Evolutionary conservation across 179 eudicot genomes (phyloP).

Genomic region (Heliamphora pulchella): DNA sequence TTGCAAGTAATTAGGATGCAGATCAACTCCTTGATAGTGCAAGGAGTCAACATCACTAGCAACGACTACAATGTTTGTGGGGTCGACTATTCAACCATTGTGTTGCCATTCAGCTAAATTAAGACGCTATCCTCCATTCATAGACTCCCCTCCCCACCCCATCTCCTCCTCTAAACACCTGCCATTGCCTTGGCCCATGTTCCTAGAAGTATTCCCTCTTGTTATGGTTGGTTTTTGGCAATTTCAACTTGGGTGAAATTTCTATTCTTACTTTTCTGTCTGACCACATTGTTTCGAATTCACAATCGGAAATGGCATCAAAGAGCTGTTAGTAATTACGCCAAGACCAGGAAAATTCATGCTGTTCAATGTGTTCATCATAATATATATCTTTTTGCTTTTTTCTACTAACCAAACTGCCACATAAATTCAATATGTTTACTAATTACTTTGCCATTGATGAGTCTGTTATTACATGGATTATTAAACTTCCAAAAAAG

Average conservation of each 20-base stretch:
- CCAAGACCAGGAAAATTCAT: not conserved
- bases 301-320: not conserved
- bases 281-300: not conserved
- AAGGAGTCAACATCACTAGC: not conserved
- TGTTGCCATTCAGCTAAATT: not conserved
- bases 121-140: not conserved
- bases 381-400: not conserved
- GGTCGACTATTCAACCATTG: not conserved
- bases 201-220: not conserved
- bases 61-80: not conserved
- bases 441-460: not conserved
- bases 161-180: too few species aligned
- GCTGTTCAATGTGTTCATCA: not conserved
- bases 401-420: not conserved
- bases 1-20: not conserved
- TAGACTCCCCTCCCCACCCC: too few species aligned
- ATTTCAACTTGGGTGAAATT: not conserved
- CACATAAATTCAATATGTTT: too few species aligned
- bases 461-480: not conserved
- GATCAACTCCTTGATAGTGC: not conserved
- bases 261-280: not conserved
- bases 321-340: not conserved
- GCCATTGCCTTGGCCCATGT: not conserved
- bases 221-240: slow-evolving; percentile 3
- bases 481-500: not conserved